phyloP scores from a whole-genome alignment of 2,329 filamentous ascomycete species.

The Calonectria honghensis region DNA sequence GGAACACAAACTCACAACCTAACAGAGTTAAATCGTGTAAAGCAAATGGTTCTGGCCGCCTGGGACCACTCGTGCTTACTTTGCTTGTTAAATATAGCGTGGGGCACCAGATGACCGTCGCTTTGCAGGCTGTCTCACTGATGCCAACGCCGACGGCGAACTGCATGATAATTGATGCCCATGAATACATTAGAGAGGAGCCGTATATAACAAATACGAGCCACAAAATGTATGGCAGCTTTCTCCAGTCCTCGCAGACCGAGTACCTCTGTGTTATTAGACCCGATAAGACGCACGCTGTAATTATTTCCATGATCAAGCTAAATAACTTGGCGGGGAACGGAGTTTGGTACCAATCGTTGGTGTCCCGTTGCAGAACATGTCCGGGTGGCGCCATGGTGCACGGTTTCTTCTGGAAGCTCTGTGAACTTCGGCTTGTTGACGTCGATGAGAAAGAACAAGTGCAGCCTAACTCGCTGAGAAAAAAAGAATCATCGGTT shows the following conservation, averaged over 20 bases:
- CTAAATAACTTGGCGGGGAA: neutral
- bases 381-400: neutral
- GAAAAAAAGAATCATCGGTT: neutral
- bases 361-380: neutral
- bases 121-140: neutral
- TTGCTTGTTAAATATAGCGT: neutral
- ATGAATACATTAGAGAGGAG: neutral
- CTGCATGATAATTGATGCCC: neutral
- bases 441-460: neutral
- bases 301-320: neutral
- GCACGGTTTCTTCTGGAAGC: neutral
- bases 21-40: neutral
- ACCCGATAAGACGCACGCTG: neutral
- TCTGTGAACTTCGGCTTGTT: neutral
- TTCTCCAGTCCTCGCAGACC: neutral
- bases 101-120: neutral
- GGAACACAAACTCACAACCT: neutral
- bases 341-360: neutral
- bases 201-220: constrained; percentile 4
- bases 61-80: neutral
- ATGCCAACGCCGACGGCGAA: neutral
- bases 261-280: neutral
- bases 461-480: too few relatives aligned
- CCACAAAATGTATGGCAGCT: constrained; percentile 4
- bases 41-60: too few relatives aligned